Conservation (phyloP, 176 grass and related monocot genomes). For the Oryza rufipogon region DNA sequence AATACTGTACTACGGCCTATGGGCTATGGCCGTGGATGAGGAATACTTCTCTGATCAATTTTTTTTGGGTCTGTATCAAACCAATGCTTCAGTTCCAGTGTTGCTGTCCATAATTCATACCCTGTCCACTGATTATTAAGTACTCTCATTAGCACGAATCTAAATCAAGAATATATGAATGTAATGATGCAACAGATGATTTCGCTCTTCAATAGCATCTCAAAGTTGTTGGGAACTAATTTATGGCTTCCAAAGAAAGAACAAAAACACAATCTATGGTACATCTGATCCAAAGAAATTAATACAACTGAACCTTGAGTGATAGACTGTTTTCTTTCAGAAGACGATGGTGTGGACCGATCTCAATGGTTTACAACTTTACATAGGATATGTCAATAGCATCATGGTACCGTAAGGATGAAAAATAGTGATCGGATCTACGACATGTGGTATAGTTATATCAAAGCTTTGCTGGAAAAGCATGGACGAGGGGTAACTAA, state of each 20-base stretch:
- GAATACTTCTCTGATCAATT: background rate
- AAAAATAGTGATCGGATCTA: slow-evolving; percentile 30
- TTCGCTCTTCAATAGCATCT: background rate
- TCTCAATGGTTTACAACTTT: background rate
- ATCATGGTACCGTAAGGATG: slow-evolving; percentile 26
- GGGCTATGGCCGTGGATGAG: background rate
- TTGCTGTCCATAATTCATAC: background rate
- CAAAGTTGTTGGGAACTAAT: background rate
- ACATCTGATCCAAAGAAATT: background rate
- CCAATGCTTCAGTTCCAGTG: background rate
- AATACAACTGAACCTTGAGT: background rate
- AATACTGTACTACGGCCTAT: background rate
- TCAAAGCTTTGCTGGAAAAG: slow-evolving; percentile 45
- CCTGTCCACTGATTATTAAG: background rate
- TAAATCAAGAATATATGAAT: background rate
- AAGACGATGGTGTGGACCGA: slow-evolving; percentile 1
- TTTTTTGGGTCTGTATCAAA: background rate
- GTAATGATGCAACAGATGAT: slow-evolving; percentile 2
- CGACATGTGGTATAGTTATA: slow-evolving; percentile 30
- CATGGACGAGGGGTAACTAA: slow-evolving; percentile 40
- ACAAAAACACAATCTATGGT: background rate
- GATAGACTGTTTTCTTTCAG: background rate
- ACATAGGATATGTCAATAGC: background rate
- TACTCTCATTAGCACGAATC: background rate
- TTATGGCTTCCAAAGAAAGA: background rate